Evolutionary conservation across 441 rosid genomes (phyloP).

Genomic region (Mallotus japonicus): DNA sequence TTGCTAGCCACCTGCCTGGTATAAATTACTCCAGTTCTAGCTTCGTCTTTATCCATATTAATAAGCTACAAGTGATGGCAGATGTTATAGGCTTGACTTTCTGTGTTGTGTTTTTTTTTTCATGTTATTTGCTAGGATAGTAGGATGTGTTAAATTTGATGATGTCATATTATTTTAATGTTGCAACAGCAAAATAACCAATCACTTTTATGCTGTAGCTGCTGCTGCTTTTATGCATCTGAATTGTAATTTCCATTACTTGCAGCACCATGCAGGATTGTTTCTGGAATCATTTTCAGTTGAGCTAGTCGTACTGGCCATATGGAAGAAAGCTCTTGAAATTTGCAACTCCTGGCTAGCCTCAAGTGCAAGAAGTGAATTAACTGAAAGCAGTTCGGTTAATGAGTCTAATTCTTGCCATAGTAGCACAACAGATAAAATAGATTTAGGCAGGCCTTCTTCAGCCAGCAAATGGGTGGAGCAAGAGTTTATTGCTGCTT

Average conservation of each 20-base stretch:
- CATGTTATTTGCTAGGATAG: background rate
- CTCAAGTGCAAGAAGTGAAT: constrained; percentile 34
- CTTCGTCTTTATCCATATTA: background rate
- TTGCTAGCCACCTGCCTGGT: background rate
- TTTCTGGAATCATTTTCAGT: constrained; percentile 66
- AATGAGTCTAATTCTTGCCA: constrained; percentile 19
- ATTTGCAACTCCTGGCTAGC: constrained; percentile 56
- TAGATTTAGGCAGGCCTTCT: constrained; percentile 41
- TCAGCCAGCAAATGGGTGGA: constrained; percentile 56
- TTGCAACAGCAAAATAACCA: background rate
- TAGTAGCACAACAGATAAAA: constrained; percentile 24
- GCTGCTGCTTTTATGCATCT: background rate
- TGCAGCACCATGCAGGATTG: constrained; percentile 60
- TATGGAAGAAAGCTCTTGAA: constrained; percentile 62
- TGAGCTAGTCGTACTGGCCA: constrained; percentile 66
- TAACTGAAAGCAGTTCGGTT: constrained; percentile 32
- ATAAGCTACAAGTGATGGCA: background rate
- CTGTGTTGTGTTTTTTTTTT: too few relatives aligned
- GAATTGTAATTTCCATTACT: constrained; percentile 21
- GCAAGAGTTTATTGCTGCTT: constrained; percentile 55
- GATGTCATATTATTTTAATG: background rate
- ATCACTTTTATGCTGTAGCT: background rate
- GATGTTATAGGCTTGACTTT: background rate
- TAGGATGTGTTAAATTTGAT: constrained; percentile 5
- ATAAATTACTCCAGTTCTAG: background rate